Evolutionary conservation across 2,329 filamentous ascomycete species (phyloP).

Genomic region (Trichoderma cornu-damae): DNA sequence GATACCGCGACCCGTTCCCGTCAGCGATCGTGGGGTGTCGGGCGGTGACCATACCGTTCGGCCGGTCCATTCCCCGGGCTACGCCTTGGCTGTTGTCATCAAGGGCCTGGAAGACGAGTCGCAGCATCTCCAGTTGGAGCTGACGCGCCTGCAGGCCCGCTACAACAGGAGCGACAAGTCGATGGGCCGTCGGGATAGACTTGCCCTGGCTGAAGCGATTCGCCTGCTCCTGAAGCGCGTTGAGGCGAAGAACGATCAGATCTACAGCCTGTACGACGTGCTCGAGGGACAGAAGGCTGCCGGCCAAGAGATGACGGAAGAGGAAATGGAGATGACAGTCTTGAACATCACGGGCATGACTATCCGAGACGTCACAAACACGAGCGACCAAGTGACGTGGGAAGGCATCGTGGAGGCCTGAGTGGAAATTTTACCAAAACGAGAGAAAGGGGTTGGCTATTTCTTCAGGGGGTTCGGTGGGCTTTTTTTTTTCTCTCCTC

Average conservation of each 20-base stretch:
- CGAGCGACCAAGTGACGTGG: slow-evolving; percentile 40
- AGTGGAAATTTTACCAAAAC: background rate
- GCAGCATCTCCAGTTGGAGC: slow-evolving; percentile 65
- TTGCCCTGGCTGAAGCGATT: slow-evolving; percentile 56
- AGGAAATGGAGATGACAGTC: slow-evolving; percentile 61
- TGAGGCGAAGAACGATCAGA: slow-evolving; percentile 70
- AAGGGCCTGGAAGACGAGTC: slow-evolving; percentile 78
- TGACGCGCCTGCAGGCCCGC: slow-evolving; percentile 54
- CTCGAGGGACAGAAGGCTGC: slow-evolving; percentile 70
- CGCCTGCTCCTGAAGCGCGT: slow-evolving; percentile 57
- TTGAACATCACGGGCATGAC: slow-evolving; percentile 48
- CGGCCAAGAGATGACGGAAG: slow-evolving; percentile 57
- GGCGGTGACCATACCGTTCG: slow-evolving; percentile 54
- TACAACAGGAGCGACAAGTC: slow-evolving; percentile 65
- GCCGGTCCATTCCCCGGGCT: slow-evolving; percentile 61
- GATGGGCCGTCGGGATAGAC: slow-evolving; percentile 59
- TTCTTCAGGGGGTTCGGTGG: background rate
- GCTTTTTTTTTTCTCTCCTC: background rate
- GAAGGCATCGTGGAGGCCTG: slow-evolving; percentile 36
- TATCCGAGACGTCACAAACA: slow-evolving; percentile 36
- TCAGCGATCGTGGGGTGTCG: slow-evolving; percentile 54
- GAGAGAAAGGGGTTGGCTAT: background rate
- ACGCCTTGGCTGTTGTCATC: slow-evolving; percentile 76
- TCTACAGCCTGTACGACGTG: slow-evolving; percentile 80
- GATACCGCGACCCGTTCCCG: slow-evolving; percentile 59